Conservation (phyloP, 192 early-diverging fungal species). For the Geosiphon pyriformis region DNA sequence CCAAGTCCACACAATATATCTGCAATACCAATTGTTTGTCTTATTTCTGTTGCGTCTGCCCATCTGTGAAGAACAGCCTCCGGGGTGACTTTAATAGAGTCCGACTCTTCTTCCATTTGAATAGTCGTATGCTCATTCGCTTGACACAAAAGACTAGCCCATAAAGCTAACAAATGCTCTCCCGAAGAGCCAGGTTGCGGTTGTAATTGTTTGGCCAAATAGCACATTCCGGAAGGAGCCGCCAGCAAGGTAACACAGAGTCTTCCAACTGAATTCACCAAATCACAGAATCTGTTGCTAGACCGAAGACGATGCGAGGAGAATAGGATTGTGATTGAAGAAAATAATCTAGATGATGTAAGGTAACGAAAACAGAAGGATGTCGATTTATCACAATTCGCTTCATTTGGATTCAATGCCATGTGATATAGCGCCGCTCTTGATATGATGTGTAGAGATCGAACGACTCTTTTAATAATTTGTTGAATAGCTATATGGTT, state of each 20-base stretch:
- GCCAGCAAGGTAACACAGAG: conserved; percentile 17
- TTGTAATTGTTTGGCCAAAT: conserved; percentile 24
- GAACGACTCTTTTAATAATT: background rate
- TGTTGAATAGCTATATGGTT: background rate
- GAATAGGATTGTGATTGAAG: conserved; percentile 10
- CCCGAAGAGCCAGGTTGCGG: background rate
- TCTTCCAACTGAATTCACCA: conserved; percentile 18
- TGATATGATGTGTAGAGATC: conserved; percentile 15
- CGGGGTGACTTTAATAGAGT: background rate
- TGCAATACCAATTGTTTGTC: conserved; percentile 21
- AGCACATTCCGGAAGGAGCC: conserved; percentile 10
- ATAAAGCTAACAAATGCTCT: conserved; percentile 15
- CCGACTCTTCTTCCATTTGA: conserved; percentile 3
- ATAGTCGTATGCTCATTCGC: background rate
- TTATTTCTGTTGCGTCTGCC: conserved; percentile 12
- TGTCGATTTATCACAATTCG: background rate
- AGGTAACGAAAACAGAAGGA: conserved; percentile 21
- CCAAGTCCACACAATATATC: conserved; percentile 27
- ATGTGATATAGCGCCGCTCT: conserved; percentile 19
- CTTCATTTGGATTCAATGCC: conserved; percentile 16
- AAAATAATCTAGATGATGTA: conserved; percentile 11
- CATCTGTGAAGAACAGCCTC: background rate
- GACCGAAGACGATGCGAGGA: conserved; percentile 13
- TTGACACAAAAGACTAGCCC: conserved; percentile 9
- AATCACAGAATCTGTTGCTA: conserved; percentile 2